Conservation (phyloP, 2,329 filamentous ascomycete species). For the Fusarium sacchari region DNA sequence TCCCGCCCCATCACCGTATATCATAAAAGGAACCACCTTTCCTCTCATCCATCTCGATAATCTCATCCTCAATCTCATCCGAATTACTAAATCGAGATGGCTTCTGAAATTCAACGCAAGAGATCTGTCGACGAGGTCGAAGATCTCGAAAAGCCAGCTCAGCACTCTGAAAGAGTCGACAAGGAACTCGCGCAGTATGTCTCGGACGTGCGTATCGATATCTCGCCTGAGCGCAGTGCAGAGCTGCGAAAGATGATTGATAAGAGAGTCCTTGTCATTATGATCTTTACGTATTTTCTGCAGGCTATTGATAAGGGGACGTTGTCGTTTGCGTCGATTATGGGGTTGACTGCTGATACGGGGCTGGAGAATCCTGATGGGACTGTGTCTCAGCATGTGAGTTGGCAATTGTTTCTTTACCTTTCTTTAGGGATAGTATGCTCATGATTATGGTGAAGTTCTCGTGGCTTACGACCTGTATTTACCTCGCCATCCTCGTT, state of each 20-base stretch:
- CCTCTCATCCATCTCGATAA: background rate
- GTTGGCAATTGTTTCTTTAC: background rate
- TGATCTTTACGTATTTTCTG: constrained; percentile 79
- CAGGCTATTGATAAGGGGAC: constrained; percentile 77
- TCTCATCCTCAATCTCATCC: background rate
- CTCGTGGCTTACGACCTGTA: constrained; percentile 76
- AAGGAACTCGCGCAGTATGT: constrained; percentile 75
- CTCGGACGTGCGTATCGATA: constrained; percentile 62
- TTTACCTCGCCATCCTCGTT: constrained; percentile 76
- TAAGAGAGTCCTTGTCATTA: constrained; percentile 72
- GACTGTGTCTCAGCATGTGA: constrained; percentile 32
- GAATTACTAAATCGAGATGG: background rate
- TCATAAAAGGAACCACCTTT: background rate
- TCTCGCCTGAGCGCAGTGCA: constrained; percentile 68
- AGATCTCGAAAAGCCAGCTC: constrained; percentile 56
- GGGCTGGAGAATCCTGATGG: constrained; percentile 54
- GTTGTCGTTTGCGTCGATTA: constrained; percentile 71
- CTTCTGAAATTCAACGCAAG: constrained; percentile 27
- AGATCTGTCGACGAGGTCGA: constrained; percentile 42
- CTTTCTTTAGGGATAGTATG: rapidly evolving
- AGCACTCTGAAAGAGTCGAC: constrained; percentile 65
- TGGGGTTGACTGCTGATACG: constrained; percentile 66
- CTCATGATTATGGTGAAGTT: background rate
- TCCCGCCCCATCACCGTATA: background rate
- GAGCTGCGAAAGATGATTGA: constrained; percentile 74